These are phyloP conservation scores for Pyrus communis DNA, from an alignment of 306 rosid species.

Conservation along the genomic window DNA sequence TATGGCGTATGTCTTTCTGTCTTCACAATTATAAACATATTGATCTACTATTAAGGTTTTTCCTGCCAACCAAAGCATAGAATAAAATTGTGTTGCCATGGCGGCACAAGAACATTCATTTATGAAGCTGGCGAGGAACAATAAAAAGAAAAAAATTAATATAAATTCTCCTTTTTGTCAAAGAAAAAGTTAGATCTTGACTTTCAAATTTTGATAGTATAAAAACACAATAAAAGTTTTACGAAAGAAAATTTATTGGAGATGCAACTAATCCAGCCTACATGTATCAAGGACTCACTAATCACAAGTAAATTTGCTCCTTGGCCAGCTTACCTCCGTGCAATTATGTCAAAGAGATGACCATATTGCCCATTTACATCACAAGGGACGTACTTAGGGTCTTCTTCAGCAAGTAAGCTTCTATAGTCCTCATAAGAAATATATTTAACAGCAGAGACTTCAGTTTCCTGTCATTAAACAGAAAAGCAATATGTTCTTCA, in stretches of 20 bases:
- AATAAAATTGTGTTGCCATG: not conserved
- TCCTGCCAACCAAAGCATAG: not conserved
- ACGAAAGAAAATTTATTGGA: not conserved
- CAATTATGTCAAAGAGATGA: constrained; percentile 69
- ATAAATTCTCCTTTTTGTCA: not conserved
- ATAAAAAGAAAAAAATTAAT: not conserved
- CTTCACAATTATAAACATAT: not conserved
- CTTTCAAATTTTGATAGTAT: not conserved
- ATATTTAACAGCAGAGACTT: constrained; percentile 93
- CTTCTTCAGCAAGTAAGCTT: constrained; percentile 55
- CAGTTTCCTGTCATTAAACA: constrained; percentile 55
- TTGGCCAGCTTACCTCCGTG: constrained; percentile 37
- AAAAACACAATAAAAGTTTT: not conserved
- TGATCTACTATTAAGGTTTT: not conserved
- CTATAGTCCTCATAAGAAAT: constrained; percentile 63
- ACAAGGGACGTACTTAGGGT: constrained; percentile 64
- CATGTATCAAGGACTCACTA: not conserved
- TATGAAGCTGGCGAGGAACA: not conserved
- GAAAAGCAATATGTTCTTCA: constrained; percentile 12
- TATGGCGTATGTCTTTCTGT: not conserved
- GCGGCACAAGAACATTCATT: not conserved
- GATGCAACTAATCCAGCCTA: not conserved
- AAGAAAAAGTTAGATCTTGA: not conserved
- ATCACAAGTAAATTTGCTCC: not conserved
- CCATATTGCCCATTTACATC: constrained; percentile 75